Evolutionary conservation across 116 monocot species (phyloP).

Genomic region (Dioscorea cayenensis): DNA sequence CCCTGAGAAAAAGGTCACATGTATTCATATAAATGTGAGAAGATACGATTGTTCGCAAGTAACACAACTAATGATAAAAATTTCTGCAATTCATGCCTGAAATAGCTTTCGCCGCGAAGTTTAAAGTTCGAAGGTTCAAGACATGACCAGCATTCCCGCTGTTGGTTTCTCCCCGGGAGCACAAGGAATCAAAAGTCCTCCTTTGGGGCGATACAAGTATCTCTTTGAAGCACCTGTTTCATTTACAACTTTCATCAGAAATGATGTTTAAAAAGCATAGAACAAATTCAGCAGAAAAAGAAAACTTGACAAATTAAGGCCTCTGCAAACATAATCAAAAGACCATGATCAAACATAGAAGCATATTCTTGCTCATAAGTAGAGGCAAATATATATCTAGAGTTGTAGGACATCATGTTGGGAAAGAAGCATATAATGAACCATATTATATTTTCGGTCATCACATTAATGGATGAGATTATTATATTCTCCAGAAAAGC

Average conservation of each 20-base stretch:
- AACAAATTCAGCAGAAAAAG: not conserved
- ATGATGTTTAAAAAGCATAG: not conserved
- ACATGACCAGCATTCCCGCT: slow-evolving; percentile 43
- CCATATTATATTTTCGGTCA: too few species aligned
- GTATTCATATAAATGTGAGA: not conserved
- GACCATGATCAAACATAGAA: not conserved
- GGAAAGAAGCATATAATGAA: not conserved
- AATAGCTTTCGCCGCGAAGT: slow-evolving; percentile 59
- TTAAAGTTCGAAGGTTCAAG: slow-evolving; percentile 54
- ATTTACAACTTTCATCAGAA: not conserved
- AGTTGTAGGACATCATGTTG: not conserved
- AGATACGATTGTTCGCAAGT: not conserved
- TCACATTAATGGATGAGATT: not conserved
- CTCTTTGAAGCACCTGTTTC: slow-evolving; percentile 49
- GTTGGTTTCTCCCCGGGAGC: slow-evolving; percentile 28
- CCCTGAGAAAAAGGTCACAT: slow-evolving; percentile 31
- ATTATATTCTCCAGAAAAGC: not conserved
- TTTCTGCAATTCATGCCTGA: slow-evolving; percentile 29
- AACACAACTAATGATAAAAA: not conserved
- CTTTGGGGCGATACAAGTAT: slow-evolving; percentile 39
- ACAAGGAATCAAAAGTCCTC: slow-evolving; percentile 33
- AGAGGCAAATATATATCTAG: not conserved
- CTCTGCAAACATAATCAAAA: not conserved
- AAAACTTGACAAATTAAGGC: not conserved
- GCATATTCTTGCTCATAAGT: not conserved